Percentiles rank a stretch among this genome's conserved stretches.
phyloP scores from a whole-genome alignment of 2,329 filamentous ascomycete genomes.

The Teratosphaeriaceae sp. region DNA sequence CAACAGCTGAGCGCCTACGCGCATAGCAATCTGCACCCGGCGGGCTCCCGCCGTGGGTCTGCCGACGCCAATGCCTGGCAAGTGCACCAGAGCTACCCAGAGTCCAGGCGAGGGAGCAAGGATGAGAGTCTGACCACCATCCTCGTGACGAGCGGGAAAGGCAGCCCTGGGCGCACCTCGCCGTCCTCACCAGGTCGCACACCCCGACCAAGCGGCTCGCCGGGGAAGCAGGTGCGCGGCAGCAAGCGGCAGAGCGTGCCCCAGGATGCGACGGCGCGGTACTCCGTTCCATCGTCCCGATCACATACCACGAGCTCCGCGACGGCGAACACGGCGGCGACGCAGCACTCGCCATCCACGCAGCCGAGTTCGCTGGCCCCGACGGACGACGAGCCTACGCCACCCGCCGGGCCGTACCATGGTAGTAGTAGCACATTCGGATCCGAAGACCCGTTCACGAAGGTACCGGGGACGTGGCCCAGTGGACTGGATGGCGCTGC shows the following conservation, averaged over 20 bases:
- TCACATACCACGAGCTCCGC: conserved; percentile 29
- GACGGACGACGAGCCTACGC: conserved; percentile 20
- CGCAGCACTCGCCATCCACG: conserved; percentile 25
- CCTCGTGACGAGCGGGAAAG: conserved; percentile 26
- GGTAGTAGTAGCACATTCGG: conserved; percentile 10
- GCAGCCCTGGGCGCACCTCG: conserved; percentile 20
- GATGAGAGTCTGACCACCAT: conserved; percentile 31
- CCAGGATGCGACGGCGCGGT: conserved; percentile 13
- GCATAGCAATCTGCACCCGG: conserved; percentile 20
- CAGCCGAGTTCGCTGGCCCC: conserved; percentile 28
- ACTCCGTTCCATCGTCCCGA: conserved; percentile 24
- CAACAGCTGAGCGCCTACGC: conserved; percentile 25
- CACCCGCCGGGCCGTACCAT: conserved; percentile 6
- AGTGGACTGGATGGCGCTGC: conserved; percentile 15
- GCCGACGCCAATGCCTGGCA: conserved; percentile 29
- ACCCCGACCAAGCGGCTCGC: conserved; percentile 13
- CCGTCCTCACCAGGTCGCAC: conserved; percentile 14
- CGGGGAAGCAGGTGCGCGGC: conserved; percentile 10
- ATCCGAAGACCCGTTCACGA: conserved; percentile 17
- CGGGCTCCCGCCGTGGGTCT: conserved; percentile 27
- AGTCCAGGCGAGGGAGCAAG: conserved; percentile 28
- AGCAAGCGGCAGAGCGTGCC: conserved; percentile 14
- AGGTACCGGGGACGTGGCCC: conserved; percentile 16
- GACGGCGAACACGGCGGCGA: conserved; percentile 19
- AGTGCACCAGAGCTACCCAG: conserved; percentile 26